Evolutionary conservation across 116 monocot species (phyloP).

Genomic region (Dioscorea cayenensis): DNA sequence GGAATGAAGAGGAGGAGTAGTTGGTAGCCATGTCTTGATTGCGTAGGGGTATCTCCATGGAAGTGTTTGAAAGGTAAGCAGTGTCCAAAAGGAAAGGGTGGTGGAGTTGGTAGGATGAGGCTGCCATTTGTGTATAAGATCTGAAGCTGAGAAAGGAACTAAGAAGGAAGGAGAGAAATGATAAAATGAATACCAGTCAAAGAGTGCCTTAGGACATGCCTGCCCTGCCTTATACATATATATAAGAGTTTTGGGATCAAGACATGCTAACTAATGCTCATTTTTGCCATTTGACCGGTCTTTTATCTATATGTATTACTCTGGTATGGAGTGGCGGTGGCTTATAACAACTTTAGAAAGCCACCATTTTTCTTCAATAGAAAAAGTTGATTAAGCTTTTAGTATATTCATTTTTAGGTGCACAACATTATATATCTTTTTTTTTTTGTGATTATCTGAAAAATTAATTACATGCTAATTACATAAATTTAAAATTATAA

Average conservation of each 20-base stretch:
- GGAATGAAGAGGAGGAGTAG: not conserved
- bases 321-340: too few species aligned
- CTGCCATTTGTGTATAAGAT: not conserved
- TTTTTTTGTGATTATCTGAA: too few species aligned
- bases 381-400: too few species aligned
- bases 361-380: too few species aligned
- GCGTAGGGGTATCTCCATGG: not conserved
- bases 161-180: not conserved
- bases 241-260: not conserved
- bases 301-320: not conserved
- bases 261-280: not conserved
- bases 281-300: not conserved
- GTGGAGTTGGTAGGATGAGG: not conserved
- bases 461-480: too few species aligned
- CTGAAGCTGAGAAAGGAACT: not conserved
- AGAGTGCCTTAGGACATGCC: not conserved
- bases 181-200: not conserved
- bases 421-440: too few species aligned
- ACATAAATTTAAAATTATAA: too few species aligned
- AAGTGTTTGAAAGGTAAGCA: not conserved
- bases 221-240: slow-evolving; percentile 1
- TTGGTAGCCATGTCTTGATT: not conserved
- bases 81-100: not conserved
- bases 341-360: too few species aligned
- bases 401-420: too few species aligned